Percentiles rank a stretch among this genome's conserved stretches.
phyloP scores from a whole-genome alignment of 2,329 filamentous ascomycete genomes.

The Cercospora janseana region DNA sequence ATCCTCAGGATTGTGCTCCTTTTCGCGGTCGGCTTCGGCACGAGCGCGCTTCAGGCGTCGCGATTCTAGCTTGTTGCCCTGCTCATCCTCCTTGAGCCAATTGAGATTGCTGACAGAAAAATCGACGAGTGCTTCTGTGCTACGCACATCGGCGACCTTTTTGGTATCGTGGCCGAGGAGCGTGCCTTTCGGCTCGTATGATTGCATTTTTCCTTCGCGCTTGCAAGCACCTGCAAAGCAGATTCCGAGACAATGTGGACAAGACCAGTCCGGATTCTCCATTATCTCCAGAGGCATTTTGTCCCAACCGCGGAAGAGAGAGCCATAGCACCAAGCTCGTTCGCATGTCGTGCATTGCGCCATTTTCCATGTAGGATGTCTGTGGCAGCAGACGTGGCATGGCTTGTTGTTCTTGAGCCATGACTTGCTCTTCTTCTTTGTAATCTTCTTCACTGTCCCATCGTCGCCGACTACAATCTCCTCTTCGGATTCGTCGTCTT shows the following conservation, averaged over 20 bases:
- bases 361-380: slow-evolving; percentile 80
- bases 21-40: slow-evolving; percentile 55
- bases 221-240: slow-evolving; percentile 86
- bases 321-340: slow-evolving; percentile 86
- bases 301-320: slow-evolving; percentile 86
- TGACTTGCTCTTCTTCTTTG: slow-evolving; percentile 56
- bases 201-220: slow-evolving; percentile 63
- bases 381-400: slow-evolving; percentile 82
- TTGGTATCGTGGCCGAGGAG: slow-evolving; percentile 88
- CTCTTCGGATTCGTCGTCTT: slow-evolving; percentile 50
- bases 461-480: slow-evolving; percentile 63
- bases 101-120: slow-evolving; percentile 84
- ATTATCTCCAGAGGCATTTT: slow-evolving; percentile 80
- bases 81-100: slow-evolving; percentile 66
- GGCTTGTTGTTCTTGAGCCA: slow-evolving; percentile 51
- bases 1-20: slow-evolving; percentile 47
- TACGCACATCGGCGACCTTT: slow-evolving; percentile 84
- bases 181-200: slow-evolving; percentile 84
- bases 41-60: slow-evolving; percentile 43
- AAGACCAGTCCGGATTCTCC: slow-evolving; percentile 80
- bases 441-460: slow-evolving; percentile 61
- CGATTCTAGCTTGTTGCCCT: slow-evolving; percentile 38
- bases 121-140: slow-evolving; percentile 85
- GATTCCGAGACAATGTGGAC: slow-evolving; percentile 78
- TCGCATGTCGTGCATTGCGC: slow-evolving; percentile 75